phyloP scores from a whole-genome alignment of 2,329 filamentous ascomycete species.

The Scopulariopsis brevicaulis region DNA sequence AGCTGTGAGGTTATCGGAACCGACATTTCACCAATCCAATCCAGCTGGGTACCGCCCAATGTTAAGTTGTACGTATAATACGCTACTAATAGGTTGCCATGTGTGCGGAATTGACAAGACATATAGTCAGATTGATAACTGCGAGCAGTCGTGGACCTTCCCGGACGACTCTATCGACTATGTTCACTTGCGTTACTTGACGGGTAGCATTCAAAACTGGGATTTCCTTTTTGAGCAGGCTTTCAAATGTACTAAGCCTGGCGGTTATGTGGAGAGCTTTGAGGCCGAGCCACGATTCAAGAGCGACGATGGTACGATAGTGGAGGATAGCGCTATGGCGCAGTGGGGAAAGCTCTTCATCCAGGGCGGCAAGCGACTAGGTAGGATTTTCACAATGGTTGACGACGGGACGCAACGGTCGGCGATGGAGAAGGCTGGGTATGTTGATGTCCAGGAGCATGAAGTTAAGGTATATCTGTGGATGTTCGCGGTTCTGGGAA shows the following conservation, averaged over 20 bases:
- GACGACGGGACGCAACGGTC: conserved; percentile 17
- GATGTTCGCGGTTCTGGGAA: neutral
- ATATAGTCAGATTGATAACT: conserved; percentile 43
- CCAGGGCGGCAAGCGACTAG: conserved; percentile 19
- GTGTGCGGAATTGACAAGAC: too few relatives aligned
- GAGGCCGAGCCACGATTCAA: conserved; percentile 16
- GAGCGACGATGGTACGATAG: conserved; percentile 12
- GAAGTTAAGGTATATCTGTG: conserved; percentile 22
- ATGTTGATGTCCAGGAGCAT: conserved; percentile 27
- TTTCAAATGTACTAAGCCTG: conserved; percentile 35
- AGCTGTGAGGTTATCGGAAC: conserved; percentile 32
- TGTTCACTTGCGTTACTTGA: conserved; percentile 46
- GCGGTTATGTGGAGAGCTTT: conserved; percentile 28
- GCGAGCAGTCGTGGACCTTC: conserved; percentile 37
- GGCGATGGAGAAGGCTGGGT: conserved; percentile 20
- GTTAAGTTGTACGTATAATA: conserved; percentile 13
- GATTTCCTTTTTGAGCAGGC: conserved; percentile 36
- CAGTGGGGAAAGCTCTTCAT: conserved; percentile 21
- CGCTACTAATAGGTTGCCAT: too few relatives aligned
- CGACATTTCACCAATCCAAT: conserved; percentile 46
- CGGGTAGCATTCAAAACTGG: conserved; percentile 45
- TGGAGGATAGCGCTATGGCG: conserved; percentile 13
- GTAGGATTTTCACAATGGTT: conserved; percentile 17
- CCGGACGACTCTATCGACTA: conserved; percentile 42
- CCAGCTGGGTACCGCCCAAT: conserved; percentile 33